phyloP scores from a whole-genome alignment of 2,329 filamentous ascomycete species.

The Alternaria brassicicola region DNA sequence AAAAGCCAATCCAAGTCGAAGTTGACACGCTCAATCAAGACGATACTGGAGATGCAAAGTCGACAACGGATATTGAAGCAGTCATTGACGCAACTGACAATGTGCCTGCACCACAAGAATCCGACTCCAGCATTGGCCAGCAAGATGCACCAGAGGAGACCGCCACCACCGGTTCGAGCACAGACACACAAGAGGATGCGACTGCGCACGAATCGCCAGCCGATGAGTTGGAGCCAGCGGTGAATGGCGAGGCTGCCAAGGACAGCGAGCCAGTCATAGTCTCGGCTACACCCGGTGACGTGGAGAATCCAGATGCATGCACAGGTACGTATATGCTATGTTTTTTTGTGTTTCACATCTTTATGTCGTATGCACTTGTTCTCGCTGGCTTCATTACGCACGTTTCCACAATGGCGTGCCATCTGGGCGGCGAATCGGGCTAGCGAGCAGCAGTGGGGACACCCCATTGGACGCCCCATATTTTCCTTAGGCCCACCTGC shows the following conservation, averaged over 20 bases:
- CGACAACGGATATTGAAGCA: neutral
- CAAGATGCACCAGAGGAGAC: neutral
- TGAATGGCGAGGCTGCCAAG: constrained; percentile 1
- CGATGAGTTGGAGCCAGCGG: neutral
- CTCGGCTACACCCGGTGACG: constrained; percentile 8
- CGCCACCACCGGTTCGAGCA: neutral
- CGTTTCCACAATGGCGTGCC: constrained; percentile 15
- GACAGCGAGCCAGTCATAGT: constrained; percentile 6
- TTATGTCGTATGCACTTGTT: constrained; percentile 7
- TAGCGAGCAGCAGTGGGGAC: constrained; percentile 18
- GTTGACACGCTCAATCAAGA: neutral
- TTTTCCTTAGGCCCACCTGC: constrained; percentile 20
- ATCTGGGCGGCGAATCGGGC: constrained; percentile 21
- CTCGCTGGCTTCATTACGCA: constrained; percentile 9
- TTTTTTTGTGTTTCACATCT: constrained; percentile 9
- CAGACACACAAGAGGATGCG: constrained; percentile 5
- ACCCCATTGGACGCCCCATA: constrained; percentile 19
- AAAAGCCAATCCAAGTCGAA: neutral
- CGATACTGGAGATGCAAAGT: neutral
- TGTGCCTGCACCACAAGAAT: neutral
- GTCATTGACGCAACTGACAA: neutral
- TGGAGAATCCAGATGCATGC: constrained; percentile 6
- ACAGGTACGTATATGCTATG: constrained; percentile 27
- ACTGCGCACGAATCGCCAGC: neutral
- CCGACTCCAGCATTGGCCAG: neutral